Evolutionary conservation across 2,329 filamentous ascomycete species (phyloP).

Genomic region (Ilyonectria mors-panacis): DNA sequence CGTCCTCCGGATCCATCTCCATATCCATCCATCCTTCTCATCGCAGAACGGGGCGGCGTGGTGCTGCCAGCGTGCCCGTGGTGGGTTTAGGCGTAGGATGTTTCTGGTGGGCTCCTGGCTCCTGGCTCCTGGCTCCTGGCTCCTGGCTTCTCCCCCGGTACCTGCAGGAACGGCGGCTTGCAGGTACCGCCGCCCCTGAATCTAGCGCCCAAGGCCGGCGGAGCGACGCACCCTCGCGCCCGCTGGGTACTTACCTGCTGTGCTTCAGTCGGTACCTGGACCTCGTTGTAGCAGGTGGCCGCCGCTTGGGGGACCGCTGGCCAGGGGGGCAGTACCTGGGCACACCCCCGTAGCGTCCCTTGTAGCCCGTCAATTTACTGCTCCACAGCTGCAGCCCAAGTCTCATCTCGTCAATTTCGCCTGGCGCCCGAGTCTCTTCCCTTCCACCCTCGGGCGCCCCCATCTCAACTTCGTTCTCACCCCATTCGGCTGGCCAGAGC

Average conservation of each 20-base stretch:
- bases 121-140: not conserved
- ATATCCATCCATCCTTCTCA: not conserved
- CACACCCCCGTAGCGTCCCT: constrained; percentile 24
- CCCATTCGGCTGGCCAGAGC: constrained; percentile 43
- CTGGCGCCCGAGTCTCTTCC: constrained; percentile 48
- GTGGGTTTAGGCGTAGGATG: not conserved
- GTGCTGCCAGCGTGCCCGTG: constrained; percentile 4
- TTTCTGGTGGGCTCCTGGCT: constrained; percentile 1
- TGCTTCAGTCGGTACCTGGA: constrained; percentile 27
- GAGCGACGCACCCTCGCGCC: constrained; percentile 31
- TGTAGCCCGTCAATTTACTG: constrained; percentile 32
- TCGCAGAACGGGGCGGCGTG: not conserved
- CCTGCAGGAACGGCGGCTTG: constrained; percentile 51
- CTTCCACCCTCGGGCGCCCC: constrained; percentile 41
- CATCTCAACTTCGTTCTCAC: constrained; percentile 47
- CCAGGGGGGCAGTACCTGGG: constrained; percentile 20
- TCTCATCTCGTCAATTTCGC: constrained; percentile 51
- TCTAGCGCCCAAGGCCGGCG: constrained; percentile 28
- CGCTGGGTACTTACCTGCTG: constrained; percentile 33
- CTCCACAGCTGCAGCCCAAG: constrained; percentile 47
- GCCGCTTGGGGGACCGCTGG: constrained; percentile 13
- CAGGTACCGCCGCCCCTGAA: constrained; percentile 43
- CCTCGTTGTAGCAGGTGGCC: constrained; percentile 24
- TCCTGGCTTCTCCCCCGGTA: constrained; percentile 31
- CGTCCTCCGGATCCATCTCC: not conserved